phyloP scores from a whole-genome alignment of 2,329 filamentous ascomycete species.

The Sarocladium strictum region DNA sequence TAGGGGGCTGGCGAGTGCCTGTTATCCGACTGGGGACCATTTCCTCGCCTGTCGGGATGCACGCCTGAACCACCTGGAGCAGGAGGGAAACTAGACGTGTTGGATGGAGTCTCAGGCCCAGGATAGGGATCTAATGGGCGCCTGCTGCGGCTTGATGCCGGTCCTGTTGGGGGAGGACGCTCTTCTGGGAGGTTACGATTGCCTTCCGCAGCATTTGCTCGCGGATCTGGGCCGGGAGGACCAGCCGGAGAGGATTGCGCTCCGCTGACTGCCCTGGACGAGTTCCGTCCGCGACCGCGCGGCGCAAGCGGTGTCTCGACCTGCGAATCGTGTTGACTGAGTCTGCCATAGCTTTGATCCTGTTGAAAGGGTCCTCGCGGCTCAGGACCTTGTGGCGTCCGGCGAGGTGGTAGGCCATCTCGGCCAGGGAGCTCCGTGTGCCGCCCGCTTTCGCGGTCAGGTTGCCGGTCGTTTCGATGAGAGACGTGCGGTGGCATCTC shows the following conservation, averaged over 20 bases:
- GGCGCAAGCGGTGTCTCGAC: constrained; percentile 51
- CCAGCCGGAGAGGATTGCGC: background rate
- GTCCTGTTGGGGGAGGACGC: constrained; percentile 47
- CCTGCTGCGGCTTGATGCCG: constrained; percentile 42
- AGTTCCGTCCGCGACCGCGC: constrained; percentile 41
- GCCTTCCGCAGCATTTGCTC: constrained; percentile 34
- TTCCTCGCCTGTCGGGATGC: constrained; percentile 42
- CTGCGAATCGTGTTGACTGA: no score
- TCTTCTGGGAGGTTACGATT: constrained; percentile 38
- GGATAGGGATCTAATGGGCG: constrained; percentile 14
- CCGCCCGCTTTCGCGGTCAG: constrained; percentile 31
- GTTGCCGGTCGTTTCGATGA: constrained; percentile 27
- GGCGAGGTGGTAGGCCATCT: constrained; percentile 24
- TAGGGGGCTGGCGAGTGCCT: background rate
- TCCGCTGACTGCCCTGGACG: constrained; percentile 25
- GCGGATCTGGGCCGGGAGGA: constrained; percentile 19
- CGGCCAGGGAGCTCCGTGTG: background rate
- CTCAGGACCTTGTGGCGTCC: constrained; percentile 3
- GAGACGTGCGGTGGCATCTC: constrained; percentile 23
- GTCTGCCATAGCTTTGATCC: constrained; percentile 57
- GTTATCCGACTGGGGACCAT: background rate
- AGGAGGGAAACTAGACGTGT: background rate
- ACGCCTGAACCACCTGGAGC: constrained; percentile 24
- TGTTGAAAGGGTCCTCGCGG: constrained; percentile 32
- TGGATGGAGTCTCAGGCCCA: background rate